Base-by-base conservation (phyloP, 78 protist species). In the Monocercomonoides exilis region DNA sequence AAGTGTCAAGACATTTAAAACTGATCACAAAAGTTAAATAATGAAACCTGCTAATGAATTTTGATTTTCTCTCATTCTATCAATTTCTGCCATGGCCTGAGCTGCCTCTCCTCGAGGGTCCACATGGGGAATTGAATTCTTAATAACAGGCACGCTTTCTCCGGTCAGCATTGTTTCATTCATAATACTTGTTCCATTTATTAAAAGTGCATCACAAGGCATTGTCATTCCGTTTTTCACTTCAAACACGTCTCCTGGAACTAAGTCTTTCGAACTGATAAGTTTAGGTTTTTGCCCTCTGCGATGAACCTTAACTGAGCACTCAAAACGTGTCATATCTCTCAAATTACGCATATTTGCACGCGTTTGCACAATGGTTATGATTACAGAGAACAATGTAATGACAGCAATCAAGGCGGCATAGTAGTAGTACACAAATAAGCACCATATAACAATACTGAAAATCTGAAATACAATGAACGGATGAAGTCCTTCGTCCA, bases 381-480 rank as follows among this genome's bases (percentile, higher is more conserved):
- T 79, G 82, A 6, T 79, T 5, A 79, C 21, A 4, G 43, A 33
- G 82, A 79, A 38, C 45, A 79, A 41, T 6, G 98, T 92, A 80
- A 92, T 91, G 38, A 93, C 36, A 33, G 92, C 36, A 46, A 95
- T 93, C 43, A 90, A 89, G 0, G 21, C 44, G 1, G 96, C 98
- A 64, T 94, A 95, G 85, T 38, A 5, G 80, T 42, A 84, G 90
- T 95, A 95, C 42, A 77, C 87, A 35, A 92, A 94, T 21, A 91
- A 4, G 11, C 41, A 0, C 98, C 98, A 95, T 38, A 95, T 43
- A 21, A 85, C 34, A 43, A 94, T 64, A 42, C 87, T 36, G 38
- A 54, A 87, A 29, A 93, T 36, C 87, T 95, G 98, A 77, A 95
- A 95, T 43, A 95, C 42, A 84, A 90, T 94, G 84, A 95, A 95